Percentiles rank a stretch among this genome's conserved stretches.
Evolutionary conservation across 768 basidiomycete genomes (phyloP).

Genomic region (Mycena rosella): DNA sequence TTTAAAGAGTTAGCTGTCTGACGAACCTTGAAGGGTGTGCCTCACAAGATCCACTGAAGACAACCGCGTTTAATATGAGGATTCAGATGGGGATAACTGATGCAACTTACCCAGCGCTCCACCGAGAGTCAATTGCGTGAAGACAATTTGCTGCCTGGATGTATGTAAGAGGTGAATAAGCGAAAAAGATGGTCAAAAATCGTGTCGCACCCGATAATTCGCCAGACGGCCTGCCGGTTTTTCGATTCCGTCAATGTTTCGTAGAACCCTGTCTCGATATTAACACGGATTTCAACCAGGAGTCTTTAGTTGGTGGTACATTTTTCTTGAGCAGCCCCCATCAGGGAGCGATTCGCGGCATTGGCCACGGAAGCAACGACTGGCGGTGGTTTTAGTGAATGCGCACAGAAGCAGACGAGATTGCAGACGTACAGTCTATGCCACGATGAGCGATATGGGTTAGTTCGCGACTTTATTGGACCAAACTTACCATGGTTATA

Average conservation of each 20-base stretch:
- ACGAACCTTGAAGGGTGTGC: too few relatives aligned
- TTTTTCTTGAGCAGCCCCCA: constrained; percentile 67
- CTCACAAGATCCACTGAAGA: constrained; percentile 26
- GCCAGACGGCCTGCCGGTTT: constrained; percentile 64
- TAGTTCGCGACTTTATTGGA: constrained; percentile 16
- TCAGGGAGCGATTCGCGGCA: constrained; percentile 61
- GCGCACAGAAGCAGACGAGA: too few relatives aligned
- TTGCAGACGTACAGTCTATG: too few relatives aligned
- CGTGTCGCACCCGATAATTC: constrained; percentile 63
- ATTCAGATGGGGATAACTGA: too few relatives aligned
- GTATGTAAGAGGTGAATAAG: too few relatives aligned
- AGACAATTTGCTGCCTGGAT: constrained; percentile 69
- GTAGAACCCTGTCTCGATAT: constrained; percentile 58
- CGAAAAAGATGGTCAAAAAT: too few relatives aligned
- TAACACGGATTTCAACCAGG: neutral
- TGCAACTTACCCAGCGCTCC: too few relatives aligned
- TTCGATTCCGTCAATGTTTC: constrained; percentile 60
- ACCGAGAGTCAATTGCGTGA: constrained; percentile 59
- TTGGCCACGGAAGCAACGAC: constrained; percentile 60
- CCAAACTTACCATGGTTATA: constrained; percentile 61
- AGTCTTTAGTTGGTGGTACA: constrained; percentile 48
- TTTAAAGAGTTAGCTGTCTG: neutral
- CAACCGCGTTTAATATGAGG: too few relatives aligned
- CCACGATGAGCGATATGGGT: constrained; percentile 14
- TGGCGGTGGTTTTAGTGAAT: constrained; percentile 29